phyloP scores from a whole-genome alignment of 1,284 basidiomycete species.

The Agaricales sp. region DNA sequence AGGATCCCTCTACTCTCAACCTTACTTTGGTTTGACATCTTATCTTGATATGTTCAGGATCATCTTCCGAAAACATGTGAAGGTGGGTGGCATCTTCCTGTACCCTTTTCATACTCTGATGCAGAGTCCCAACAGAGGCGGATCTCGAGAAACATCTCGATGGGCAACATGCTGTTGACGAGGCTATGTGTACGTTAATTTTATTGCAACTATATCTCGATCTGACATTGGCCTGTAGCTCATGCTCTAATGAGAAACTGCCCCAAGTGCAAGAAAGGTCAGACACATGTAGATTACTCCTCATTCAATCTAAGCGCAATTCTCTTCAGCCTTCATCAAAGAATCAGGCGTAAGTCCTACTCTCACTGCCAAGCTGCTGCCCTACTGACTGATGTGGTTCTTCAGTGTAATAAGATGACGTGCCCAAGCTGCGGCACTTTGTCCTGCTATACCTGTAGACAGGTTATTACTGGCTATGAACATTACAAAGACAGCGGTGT shows the following conservation, averaged over 20 bases:
- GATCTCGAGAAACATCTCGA: conserved; percentile 65
- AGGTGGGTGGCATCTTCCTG: conserved; percentile 30
- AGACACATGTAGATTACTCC: no score
- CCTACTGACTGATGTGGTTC: conserved; percentile 1
- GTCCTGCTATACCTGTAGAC: conserved; percentile 72
- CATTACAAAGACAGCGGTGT: conserved; percentile 35
- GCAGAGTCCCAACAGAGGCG: conserved; percentile 33
- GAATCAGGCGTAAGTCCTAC: conserved; percentile 49
- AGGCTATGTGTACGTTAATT: conserved; percentile 69
- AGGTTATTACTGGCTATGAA: conserved; percentile 63
- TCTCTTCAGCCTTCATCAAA: conserved; percentile 59
- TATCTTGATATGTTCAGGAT: conserved; percentile 49
- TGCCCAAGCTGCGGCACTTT: conserved; percentile 60
- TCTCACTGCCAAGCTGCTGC: neutral
- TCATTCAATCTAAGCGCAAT: no score
- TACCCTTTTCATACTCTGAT: conserved; percentile 5
- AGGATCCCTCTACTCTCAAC: no score
- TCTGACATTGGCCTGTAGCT: conserved; percentile 29
- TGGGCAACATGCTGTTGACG: conserved; percentile 70
- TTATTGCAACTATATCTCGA: neutral
- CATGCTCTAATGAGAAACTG: conserved; percentile 77
- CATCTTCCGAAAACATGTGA: conserved; percentile 84
- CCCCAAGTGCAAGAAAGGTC: conserved; percentile 68
- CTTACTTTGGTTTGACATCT: no score
- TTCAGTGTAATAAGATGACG: conserved; percentile 73